Evolutionary conservation across 73 alveolate species (phyloP), one percentile per base, ranked within the genome.

Genomic region (Stentor roeselii): DNA sequence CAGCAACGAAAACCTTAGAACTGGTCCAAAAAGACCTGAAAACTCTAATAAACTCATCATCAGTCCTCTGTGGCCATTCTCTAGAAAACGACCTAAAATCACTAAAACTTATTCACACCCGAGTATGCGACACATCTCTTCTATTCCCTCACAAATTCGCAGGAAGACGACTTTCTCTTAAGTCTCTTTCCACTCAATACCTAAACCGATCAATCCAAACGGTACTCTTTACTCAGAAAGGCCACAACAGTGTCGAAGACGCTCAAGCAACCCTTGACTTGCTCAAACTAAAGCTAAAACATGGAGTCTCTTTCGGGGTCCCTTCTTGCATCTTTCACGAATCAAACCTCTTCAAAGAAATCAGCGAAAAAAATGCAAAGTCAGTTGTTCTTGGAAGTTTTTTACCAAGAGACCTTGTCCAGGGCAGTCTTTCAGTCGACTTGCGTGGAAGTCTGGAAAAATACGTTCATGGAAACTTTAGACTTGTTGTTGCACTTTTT

Each of bases 21-120:
- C 90, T 83, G 35, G 96, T 87, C 3, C 85, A 90, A 82, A 75
- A 83, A n/a, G 59, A 74, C 15, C 58, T 88, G 4, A 42, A 39
- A 36, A 35, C 39, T 30, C 41, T 76, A 27, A 60, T 86, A 4
- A 59, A 59, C 50, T 11, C 88, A 76, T 91, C 84, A 30, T 35
- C 92, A 0, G 86, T 88, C 27, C n/a, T 88, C 31, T 38, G 86
- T 32, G 92, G 92, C 3, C 93, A 88, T 59, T 84, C 93, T 3
- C 78, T 88, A 78, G 91, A 88, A 34, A 88, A 88, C 77, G 93
- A 86, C 42, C 42, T 86, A 30, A 58, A 60, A 59, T 91, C 93
- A 3, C 35, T 88, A 60, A 59, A 78, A 76, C 77, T 88, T 2
- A 77, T 76, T 1, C 92, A 88, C 42, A 32, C 75, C 42, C 84